A percentile compares a stretch with the other conserved stretches of the same genome.
Conservation (phyloP, 495 filamentous ascomycete species). For the Haplographium delicatum region DNA sequence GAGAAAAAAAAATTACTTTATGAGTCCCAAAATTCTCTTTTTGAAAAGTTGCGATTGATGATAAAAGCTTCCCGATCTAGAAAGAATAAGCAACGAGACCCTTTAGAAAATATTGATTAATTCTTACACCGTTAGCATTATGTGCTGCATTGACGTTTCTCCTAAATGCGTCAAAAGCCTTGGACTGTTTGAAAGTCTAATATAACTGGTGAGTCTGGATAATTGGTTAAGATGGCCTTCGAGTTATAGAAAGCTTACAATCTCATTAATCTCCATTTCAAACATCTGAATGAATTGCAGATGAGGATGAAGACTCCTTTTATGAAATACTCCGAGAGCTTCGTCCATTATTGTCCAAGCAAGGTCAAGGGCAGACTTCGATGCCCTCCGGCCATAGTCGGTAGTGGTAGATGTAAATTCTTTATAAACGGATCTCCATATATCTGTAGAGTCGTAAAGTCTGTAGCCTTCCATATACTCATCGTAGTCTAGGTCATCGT, state of each 20-base stretch:
- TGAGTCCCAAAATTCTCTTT: background rate
- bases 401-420: background rate
- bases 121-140: background rate
- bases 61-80: background rate
- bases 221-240: background rate
- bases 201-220: background rate
- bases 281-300: slow-evolving; percentile 8
- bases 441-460: slow-evolving; percentile 4
- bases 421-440: slow-evolving; percentile 1
- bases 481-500: background rate
- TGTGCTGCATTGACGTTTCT: slow-evolving; percentile 1
- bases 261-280: slow-evolving; percentile 9
- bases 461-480: background rate
- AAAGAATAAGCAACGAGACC: background rate
- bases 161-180: background rate
- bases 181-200: background rate
- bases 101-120: background rate
- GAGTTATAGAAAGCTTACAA: background rate
- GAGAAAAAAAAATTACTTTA: background rate
- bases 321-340: slow-evolving; percentile 1
- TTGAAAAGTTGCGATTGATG: background rate
- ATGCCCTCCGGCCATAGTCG: background rate
- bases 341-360: slow-evolving; percentile 5
- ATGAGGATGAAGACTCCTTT: slow-evolving; percentile 6
- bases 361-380: slow-evolving; percentile 3